Conservation (phyloP, 768 basidiomycete species). For the Termitomyces sp. region DNA sequence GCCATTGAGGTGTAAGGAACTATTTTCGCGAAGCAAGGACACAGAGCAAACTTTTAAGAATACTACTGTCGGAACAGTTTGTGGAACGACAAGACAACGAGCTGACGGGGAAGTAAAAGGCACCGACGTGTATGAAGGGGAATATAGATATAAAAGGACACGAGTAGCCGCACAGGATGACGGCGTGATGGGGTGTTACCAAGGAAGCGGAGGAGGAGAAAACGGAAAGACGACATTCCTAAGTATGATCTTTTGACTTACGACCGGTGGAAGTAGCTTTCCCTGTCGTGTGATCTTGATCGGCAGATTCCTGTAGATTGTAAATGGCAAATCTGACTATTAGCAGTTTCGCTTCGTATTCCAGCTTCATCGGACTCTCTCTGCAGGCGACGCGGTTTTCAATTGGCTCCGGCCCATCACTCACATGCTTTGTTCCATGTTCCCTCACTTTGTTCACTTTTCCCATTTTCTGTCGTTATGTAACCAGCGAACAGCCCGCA, state of each 20-base stretch:
- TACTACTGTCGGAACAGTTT: constrained; percentile 33
- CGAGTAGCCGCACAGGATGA: constrained; percentile 23
- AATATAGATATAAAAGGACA: constrained; percentile 33
- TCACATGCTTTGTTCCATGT: constrained; percentile 12
- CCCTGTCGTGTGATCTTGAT: constrained; percentile 29
- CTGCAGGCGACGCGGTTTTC: constrained; percentile 34
- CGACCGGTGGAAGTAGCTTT: constrained; percentile 23
- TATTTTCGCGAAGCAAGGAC: constrained; percentile 17
- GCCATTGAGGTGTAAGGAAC: constrained; percentile 38
- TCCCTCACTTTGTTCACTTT: constrained; percentile 1
- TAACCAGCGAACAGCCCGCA: constrained; percentile 15
- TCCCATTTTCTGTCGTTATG: not conserved
- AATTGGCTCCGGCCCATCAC: constrained; percentile 28
- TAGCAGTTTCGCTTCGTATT: constrained; percentile 4
- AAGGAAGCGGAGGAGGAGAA: constrained; percentile 36
- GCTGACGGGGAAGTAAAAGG: constrained; percentile 25
- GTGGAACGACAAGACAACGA: constrained; percentile 29
- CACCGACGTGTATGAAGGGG: constrained; percentile 32
- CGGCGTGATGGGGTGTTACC: constrained; percentile 44
- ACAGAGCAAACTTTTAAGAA: constrained; percentile 27
- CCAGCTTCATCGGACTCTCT: constrained; percentile 40
- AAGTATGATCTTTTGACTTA: constrained; percentile 22
- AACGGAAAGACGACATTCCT: constrained; percentile 27
- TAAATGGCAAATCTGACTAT: constrained; percentile 20
- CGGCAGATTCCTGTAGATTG: constrained; percentile 30